Conservation (phyloP, 2,329 filamentous ascomycete genomes). For the Penicillium hesseltinei region DNA sequence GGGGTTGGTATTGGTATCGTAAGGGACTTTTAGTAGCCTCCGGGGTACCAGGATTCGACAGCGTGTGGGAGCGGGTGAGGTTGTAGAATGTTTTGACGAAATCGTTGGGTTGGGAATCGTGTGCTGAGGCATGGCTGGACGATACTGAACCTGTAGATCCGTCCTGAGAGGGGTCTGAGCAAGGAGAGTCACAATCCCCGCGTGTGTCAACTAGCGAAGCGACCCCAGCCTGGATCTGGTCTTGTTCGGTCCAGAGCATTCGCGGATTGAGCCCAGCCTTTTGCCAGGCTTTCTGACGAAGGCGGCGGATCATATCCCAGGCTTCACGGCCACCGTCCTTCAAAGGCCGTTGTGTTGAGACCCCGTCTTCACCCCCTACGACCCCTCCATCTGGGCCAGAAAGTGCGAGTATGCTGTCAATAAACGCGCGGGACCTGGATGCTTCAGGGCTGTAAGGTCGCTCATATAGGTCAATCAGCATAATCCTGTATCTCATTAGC, state of each 20-base stretch:
- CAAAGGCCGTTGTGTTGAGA: constrained; percentile 44
- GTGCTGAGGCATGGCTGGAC: background rate
- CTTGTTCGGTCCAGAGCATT: constrained; percentile 48
- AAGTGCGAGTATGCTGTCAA: constrained; percentile 48
- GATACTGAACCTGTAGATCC: constrained; percentile 6
- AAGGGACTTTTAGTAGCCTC: constrained; percentile 21
- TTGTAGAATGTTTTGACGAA: constrained; percentile 38
- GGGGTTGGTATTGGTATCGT: constrained; percentile 24
- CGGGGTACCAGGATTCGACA: constrained; percentile 22
- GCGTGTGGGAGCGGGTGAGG: constrained; percentile 34
- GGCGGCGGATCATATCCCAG: constrained; percentile 49
- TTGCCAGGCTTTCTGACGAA: constrained; percentile 50
- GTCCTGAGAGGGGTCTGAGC: constrained; percentile 9
- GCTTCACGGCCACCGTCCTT: constrained; percentile 50
- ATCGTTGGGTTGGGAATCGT: constrained; percentile 26
- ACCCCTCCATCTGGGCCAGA: constrained; percentile 47
- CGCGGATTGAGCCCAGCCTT: constrained; percentile 48
- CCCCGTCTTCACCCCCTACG: constrained; percentile 46
- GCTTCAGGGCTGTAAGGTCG: constrained; percentile 47
- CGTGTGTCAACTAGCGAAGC: constrained; percentile 19
- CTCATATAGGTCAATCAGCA: constrained; percentile 51
- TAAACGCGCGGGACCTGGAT: constrained; percentile 45
- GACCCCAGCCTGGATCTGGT: constrained; percentile 42
- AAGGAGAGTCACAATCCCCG: constrained; percentile 9
- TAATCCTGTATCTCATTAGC: constrained; percentile 37